Percentiles rank a stretch among this genome's conserved stretches.
These are phyloP conservation scores for Coniella vitis DNA, from an alignment of 2,329 filamentous ascomycete species.

Conservation along the genomic window DNA sequence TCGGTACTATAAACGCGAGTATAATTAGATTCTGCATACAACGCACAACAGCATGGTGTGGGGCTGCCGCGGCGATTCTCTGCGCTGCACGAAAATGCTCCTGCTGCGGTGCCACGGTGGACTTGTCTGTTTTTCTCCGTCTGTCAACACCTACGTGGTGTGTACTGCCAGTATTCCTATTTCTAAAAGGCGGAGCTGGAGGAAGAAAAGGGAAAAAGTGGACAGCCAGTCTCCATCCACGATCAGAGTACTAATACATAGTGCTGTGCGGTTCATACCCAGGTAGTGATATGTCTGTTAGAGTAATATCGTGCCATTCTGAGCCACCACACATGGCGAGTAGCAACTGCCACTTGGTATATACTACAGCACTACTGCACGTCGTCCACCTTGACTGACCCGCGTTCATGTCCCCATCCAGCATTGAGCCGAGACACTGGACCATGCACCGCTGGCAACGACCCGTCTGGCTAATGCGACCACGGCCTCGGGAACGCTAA, in stretches of 20 bases:
- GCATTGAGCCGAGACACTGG: neutral
- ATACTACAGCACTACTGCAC: neutral
- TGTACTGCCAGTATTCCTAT: too few relatives aligned
- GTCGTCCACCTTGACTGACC: too few relatives aligned
- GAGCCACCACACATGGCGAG: neutral
- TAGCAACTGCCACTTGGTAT: too few relatives aligned
- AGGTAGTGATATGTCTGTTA: too few relatives aligned
- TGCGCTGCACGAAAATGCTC: conserved; percentile 2
- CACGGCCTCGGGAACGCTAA: conserved; percentile 3
- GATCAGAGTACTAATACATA: neutral
- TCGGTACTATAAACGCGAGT: neutral
- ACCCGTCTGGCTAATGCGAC: conserved; percentile 6
- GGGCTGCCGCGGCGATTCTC: neutral
- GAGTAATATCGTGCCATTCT: neutral
- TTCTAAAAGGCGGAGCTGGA: too few relatives aligned
- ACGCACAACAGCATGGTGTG: conserved; percentile 5
- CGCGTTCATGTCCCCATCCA: neutral
- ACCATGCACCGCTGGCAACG: neutral
- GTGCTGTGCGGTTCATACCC: too few relatives aligned
- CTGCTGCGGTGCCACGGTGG: conserved; percentile 5
- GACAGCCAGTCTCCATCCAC: neutral
- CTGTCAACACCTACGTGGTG: too few relatives aligned
- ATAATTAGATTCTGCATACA: conserved; percentile 3
- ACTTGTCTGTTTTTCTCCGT: too few relatives aligned
- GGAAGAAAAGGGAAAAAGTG: too few relatives aligned